Base-by-base conservation (phyloP, 2,329 filamentous ascomycete species). In the Colletotrichum camelliae region DNA sequence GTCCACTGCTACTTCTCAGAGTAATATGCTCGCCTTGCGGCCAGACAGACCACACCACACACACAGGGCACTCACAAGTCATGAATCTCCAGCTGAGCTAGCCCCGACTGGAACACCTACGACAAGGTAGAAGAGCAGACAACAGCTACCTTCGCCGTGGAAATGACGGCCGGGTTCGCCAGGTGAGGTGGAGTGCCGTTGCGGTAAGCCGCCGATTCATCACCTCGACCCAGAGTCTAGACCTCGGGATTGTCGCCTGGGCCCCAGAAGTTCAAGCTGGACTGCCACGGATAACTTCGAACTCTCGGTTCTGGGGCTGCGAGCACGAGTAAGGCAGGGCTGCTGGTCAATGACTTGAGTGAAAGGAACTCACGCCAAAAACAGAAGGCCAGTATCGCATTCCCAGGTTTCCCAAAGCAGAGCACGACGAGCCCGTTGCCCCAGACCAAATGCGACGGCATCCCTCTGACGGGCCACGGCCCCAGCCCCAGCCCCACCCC, bases 361-460 rank as follows among this genome's bases (percentile, higher is more conserved):
- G 29, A 35, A 10, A 61, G 58, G 21, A 61, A 33, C 39, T 48
- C 12, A 3, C 39, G 39, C 39, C 39, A 48, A n/a, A 48, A 48
- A 48, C 39, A 48, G 39, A 48, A 48, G 39, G 39, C 39, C 39
- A 48, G 18, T 48, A 48, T 48, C 39, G 39, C 39, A n/a, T 48
- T 48, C 39, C 39, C 18, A 48, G 39, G 39, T 48, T 48, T 13
- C 39, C 67, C 67, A 69, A 61, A 60, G 60, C 55, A 39, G 67
- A 21, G 67, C 15, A 33, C 35, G 70, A 65, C 15, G 31, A 15
- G 21, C 29, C 69, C 24, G 33, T 67, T 39, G 35, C 67, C 48
- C 71, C 67, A 70, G 71, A 74, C 48, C 15, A 65, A 65, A 35
- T 60, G 58, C 60, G 65, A 74, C 72, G 12, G 33, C 29, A 27